Base-by-base conservation (phyloP, 768 basidiomycete genomes). In the Gloeostereum incarnatum region DNA sequence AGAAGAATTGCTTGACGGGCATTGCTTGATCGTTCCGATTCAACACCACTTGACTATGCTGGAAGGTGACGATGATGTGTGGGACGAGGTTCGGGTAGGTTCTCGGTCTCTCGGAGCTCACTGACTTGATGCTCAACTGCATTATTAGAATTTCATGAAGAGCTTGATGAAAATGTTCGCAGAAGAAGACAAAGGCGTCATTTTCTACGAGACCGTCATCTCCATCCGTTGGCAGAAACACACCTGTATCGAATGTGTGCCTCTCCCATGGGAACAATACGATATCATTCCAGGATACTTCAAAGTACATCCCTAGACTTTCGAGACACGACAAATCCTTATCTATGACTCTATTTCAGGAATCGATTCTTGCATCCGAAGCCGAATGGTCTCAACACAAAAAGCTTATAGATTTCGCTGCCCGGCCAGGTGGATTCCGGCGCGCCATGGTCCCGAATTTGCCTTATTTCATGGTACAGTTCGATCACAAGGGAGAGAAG, bases 331-430 rank as follows among this genome's bases (percentile, higher is more conserved):
- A 27, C 8, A 27, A 27, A 27, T 27, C 26, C 14, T 27, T 27
- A 13, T 36, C 5, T 9, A 11, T 36, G 11, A 36, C 13, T 36
- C 23, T 20, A 21, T 24, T 20, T 21, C 33, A 25, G 35, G 23
- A 25, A 25, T 22, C 35, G 24, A 13, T 36, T 13, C 35, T 36
- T 22, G 71, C 83, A 29, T 93, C 91, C 2, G 96, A 97, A 55
- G 72, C 82, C 5, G 96, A 98, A 62, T 99, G 96, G 96, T 92
- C 93, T 5, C 91, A 96, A 51, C 93, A 99, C 63, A 92, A 89
- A 56, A 97, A 97, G 53, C 63, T 97, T 36, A 97, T 99, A 47
- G 89, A 94, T 58, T 99, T 99, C 55, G 75, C 87, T 2, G 64
- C 78, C 6, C 69, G 90, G 3, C 87, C 90, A 1, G 93, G 94